Conservation (phyloP, 345 rosid genomes). For the Sonneratia alba region DNA sequence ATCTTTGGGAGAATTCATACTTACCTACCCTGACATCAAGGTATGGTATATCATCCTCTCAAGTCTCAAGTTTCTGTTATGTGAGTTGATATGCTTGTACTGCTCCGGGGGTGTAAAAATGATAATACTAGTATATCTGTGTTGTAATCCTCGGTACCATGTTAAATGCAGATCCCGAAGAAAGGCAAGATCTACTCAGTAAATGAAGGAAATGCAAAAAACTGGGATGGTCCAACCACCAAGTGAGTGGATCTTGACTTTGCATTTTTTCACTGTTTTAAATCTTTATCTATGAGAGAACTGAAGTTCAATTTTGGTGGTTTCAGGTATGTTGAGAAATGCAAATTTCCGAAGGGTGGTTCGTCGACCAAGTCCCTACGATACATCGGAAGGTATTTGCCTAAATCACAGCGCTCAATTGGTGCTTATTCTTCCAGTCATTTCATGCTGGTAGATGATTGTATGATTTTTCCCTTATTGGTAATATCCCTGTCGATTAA, state of each 20-base stretch:
- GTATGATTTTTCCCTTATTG: background rate
- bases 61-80: background rate
- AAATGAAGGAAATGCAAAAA: slow-evolving; percentile 95
- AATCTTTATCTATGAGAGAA: background rate
- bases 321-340: slow-evolving; percentile 74
- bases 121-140: background rate
- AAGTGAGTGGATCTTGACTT: slow-evolving; percentile 31
- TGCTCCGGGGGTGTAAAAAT: background rate
- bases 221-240: slow-evolving; percentile 94
- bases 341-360: slow-evolving; percentile 94
- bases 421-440: background rate
- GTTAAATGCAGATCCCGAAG: slow-evolving; percentile 54
- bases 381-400: slow-evolving; percentile 81
- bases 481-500: background rate
- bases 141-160: background rate
- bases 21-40: slow-evolving; percentile 91
- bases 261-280: background rate
- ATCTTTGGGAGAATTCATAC: slow-evolving; percentile 96
- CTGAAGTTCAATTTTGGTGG: slow-evolving; percentile 1
- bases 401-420: background rate
- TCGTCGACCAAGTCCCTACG: slow-evolving; percentile 79
- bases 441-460: background rate
- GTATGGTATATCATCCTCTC: slow-evolving; percentile 20
- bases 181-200: slow-evolving; percentile 94
- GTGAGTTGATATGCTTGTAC: background rate